Conservation (phyloP, 2,329 filamentous ascomycete species). For the Paraconiothyrium brasiliense region DNA sequence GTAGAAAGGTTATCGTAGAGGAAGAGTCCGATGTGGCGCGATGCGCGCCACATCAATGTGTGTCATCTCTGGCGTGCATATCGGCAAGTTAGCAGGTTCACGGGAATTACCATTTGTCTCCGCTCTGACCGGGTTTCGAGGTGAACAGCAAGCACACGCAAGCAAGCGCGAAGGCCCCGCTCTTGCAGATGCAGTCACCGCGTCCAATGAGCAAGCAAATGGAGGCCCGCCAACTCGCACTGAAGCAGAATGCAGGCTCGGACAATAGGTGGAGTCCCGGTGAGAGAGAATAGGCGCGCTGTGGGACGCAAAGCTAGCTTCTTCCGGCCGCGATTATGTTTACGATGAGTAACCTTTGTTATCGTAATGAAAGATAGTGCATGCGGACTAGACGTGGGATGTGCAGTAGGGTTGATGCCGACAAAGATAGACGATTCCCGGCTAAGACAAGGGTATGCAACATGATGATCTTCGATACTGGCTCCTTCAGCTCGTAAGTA, state of each 20-base stretch:
- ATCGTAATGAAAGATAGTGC: slow-evolving; percentile 1
- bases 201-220: not conserved
- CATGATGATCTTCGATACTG: not conserved
- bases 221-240: not conserved
- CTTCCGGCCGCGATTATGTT: slow-evolving; percentile 1
- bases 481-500: not conserved
- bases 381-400: slow-evolving; percentile 1
- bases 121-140: not conserved
- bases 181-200: not conserved
- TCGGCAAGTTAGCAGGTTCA: not conserved
- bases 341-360: slow-evolving; percentile 5
- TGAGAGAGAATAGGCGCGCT: not conserved
- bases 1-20: not conserved
- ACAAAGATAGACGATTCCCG: not conserved
- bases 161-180: not conserved
- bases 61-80: not conserved
- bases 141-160: not conserved
- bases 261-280: slow-evolving; percentile 14
- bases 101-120: not conserved
- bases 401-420: not conserved
- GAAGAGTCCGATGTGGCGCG: not conserved
- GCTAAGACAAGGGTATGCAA: slow-evolving; percentile 1
- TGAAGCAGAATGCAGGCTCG: not conserved
- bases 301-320: not conserved
- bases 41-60: not conserved